Conservation (phyloP, 2,329 filamentous ascomycete species). For the Aspergillus fumigatus region DNA sequence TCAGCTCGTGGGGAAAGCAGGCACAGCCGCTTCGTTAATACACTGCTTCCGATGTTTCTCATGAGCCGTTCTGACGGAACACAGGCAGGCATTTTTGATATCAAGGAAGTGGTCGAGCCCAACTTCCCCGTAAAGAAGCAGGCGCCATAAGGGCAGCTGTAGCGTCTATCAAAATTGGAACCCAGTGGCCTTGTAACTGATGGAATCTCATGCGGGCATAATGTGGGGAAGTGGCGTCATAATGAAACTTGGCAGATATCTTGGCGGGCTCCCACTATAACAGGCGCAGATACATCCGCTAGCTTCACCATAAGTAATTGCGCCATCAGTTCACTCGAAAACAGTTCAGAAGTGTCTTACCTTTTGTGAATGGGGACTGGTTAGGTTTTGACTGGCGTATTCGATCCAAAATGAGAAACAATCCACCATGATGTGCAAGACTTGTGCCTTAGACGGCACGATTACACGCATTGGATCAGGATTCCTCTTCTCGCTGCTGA, state of each 20-base stretch:
- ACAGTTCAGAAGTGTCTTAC: not conserved
- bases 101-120: not conserved
- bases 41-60: too few species aligned
- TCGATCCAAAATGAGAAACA: not conserved
- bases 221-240: not conserved
- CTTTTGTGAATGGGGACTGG: not conserved
- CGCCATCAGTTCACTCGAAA: not conserved
- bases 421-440: not conserved
- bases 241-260: not conserved
- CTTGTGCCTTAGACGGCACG: not conserved
- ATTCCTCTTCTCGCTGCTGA: conserved; percentile 23
- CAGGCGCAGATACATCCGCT: not conserved
- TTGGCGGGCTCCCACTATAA: not conserved
- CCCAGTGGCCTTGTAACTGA: not conserved
- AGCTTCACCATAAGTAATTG: not conserved
- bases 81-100: not conserved
- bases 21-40: not conserved
- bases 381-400: not conserved
- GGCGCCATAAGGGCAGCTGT: not conserved
- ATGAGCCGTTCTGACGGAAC: too few species aligned
- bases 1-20: not conserved
- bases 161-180: not conserved
- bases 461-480: conserved; percentile 10
- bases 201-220: not conserved
- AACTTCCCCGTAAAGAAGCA: not conserved